Base-by-base conservation (phyloP, 1,139 yeast genomes). In the Geotrichum fermentans region DNA sequence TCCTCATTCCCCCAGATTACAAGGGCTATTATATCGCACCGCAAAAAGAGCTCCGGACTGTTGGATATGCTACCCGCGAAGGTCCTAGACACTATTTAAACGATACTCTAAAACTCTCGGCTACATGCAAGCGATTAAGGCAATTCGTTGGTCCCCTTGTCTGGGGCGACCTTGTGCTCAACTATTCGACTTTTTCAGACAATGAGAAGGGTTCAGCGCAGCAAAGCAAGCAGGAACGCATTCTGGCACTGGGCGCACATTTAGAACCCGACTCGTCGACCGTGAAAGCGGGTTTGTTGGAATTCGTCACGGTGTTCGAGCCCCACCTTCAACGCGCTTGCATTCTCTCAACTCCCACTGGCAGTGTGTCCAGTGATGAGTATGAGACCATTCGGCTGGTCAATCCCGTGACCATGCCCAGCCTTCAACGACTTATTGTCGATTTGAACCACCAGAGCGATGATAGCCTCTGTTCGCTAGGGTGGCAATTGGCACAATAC, bases 141-240 rank as follows among this genome's bases (percentile, higher is more conserved):
- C 10, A 13, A 16, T 14, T 16, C 14, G 17, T 40, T 7, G 43
- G 36, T 10, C 28, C 43, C 8, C 4, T 40, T 5, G 33, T 40
- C 18, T 40, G 35, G 36, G 18, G 36, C 18, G 43, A 40, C 26
- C 30, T 40, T 40, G 43, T 40, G 13, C 30, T 40, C 17, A 29
- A 30, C 18, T 35, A 40, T 5, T 3, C 16, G 11, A 40, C 43
- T 6, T 30, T 40, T 4, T 3, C 13, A 22, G 20, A 17, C 8
- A 13, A 37, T 24, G 17, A 11, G 2, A 16, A 36, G n/a, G n/a
- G n/a, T n/a, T n/a, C n/a, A n/a, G n/a, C n/a, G n/a, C n/a, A n/a
- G n/a, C n/a, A n/a, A n/a, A n/a, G n/a, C n/a, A n/a, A n/a, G n/a
- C n/a, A n/a, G n/a, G n/a, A n/a, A n/a, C n/a, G n/a, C n/a, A n/a